These are phyloP conservation scores for Glycyrrhiza uralensis DNA, from an alignment of 306 rosid species.

Conservation along the genomic window DNA sequence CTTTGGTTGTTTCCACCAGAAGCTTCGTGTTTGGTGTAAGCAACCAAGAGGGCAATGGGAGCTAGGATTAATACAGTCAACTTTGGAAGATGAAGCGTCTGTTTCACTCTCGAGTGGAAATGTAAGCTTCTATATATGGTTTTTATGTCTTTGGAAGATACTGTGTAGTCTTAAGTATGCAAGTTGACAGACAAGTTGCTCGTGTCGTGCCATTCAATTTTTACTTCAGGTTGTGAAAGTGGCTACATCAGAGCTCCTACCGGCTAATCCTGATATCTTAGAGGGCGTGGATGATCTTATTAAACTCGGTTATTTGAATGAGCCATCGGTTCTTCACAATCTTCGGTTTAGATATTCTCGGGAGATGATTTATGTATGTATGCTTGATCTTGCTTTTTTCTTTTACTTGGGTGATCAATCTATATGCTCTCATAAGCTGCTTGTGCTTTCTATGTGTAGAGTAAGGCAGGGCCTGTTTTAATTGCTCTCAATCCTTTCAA, in stretches of 20 bases:
- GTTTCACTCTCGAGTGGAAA: slow-evolving; percentile 67
- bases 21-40: slow-evolving; percentile 86
- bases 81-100: slow-evolving; percentile 50
- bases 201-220: slow-evolving; percentile 28
- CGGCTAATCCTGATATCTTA: slow-evolving; percentile 82
- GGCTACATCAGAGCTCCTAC: slow-evolving; percentile 56
- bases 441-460: slow-evolving; percentile 50
- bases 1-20: slow-evolving; percentile 51
- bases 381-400: slow-evolving; percentile 27
- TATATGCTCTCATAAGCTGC: slow-evolving; percentile 25
- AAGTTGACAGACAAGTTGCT: slow-evolving; percentile 26
- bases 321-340: slow-evolving; percentile 81
- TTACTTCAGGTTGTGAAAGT: slow-evolving; percentile 69
- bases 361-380: slow-evolving; percentile 75
- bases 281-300: slow-evolving; percentile 74
- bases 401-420: slow-evolving; percentile 7
- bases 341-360: slow-evolving; percentile 68
- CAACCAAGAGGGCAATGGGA: slow-evolving; percentile 69
- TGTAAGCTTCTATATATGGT: slow-evolving; percentile 52
- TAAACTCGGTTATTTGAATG: slow-evolving; percentile 84
- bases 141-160: slow-evolving; percentile 13
- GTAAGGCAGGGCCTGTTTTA: slow-evolving; percentile 91
- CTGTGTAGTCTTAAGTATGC: slow-evolving; percentile 13
- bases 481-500: slow-evolving; percentile 83
- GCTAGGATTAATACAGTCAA: slow-evolving; percentile 61